A percentile compares a stretch with the other conserved stretches of the same genome.
These are phyloP conservation scores for Brettanomyces custersianus DNA, from an alignment of 805 yeast species.

Conservation along the genomic window DNA sequence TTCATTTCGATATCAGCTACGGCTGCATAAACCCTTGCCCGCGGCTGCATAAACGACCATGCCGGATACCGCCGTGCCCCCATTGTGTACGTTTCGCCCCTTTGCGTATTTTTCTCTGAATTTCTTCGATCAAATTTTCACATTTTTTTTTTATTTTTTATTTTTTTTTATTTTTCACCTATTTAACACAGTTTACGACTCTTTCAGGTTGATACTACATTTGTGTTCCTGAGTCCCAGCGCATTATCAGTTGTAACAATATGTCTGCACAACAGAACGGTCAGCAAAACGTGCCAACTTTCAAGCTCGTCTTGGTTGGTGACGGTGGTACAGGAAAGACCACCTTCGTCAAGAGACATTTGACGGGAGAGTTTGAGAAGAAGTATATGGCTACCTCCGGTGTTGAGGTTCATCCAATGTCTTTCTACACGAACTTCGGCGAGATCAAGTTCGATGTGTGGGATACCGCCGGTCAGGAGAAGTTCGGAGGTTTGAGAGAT, in stretches of 20 bases:
- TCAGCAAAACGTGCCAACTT: conserved; percentile 81
- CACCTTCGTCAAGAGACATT: conserved; percentile 98
- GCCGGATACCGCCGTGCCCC: no score
- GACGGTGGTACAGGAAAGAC: conserved; percentile 99
- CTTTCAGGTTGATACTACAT: no score
- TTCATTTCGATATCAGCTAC: no score
- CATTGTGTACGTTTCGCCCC: no score
- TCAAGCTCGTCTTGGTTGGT: conserved; percentile 97
- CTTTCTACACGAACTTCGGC: conserved; percentile 97
- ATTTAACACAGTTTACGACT: no score
- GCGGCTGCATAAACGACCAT: no score
- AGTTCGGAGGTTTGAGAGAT: conserved; percentile 99
- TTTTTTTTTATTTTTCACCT: no score
- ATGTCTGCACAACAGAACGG: conserved; percentile 37
- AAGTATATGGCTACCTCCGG: conserved; percentile 98
- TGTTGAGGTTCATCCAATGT: conserved; percentile 98
- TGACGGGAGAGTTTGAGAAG: conserved; percentile 98
- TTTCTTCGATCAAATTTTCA: no score
- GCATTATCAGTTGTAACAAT: neutral
- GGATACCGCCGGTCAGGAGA: conserved; percentile 99
- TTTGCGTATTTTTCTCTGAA: no score
- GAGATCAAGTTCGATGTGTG: conserved; percentile 98
- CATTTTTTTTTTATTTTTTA: no score
- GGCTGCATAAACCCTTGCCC: no score
- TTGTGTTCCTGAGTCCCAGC: no score